These are phyloP conservation scores for Tulasnella sp. DNA, from an alignment of 768 basidiomycete genomes.

Conservation along the genomic window DNA sequence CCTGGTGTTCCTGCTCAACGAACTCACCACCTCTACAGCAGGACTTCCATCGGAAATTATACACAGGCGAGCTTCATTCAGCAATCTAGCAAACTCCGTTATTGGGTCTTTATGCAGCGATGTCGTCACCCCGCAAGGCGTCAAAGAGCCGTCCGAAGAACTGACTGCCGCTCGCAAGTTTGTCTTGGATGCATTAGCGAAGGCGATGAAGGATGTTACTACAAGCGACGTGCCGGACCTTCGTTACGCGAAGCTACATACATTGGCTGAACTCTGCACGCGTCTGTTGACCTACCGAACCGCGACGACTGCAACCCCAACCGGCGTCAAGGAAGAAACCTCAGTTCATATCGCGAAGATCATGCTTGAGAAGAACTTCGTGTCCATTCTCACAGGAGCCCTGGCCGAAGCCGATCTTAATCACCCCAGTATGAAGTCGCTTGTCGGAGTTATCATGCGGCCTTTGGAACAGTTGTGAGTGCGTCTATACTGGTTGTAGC, in stretches of 20 bases:
- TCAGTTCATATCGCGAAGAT: slow-evolving; percentile 89
- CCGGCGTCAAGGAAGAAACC: slow-evolving; percentile 43
- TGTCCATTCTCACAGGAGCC: slow-evolving; percentile 74
- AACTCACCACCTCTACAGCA: slow-evolving; percentile 42
- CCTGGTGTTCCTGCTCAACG: slow-evolving; percentile 69
- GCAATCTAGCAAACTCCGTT: slow-evolving; percentile 46
- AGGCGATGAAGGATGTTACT: slow-evolving; percentile 68
- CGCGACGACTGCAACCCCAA: slow-evolving; percentile 29
- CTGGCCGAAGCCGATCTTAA: slow-evolving; percentile 91
- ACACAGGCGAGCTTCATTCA: slow-evolving; percentile 25
- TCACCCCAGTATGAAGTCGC: slow-evolving; percentile 76
- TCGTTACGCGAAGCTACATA: slow-evolving; percentile 80
- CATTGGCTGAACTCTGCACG: slow-evolving; percentile 77
- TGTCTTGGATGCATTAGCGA: slow-evolving; percentile 79
- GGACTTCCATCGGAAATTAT: slow-evolving; percentile 70
- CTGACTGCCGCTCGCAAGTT: slow-evolving; percentile 85
- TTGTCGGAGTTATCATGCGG: slow-evolving; percentile 78
- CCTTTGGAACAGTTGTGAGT: slow-evolving; percentile 84
- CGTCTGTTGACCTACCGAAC: slow-evolving; percentile 52
- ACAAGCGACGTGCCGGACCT: slow-evolving; percentile 47
- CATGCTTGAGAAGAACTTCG: slow-evolving; percentile 98
- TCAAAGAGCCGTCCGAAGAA: slow-evolving; percentile 68
- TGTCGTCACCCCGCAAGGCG: slow-evolving; percentile 47
- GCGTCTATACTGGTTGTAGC: slow-evolving; percentile 12
- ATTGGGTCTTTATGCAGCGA: slow-evolving; percentile 92